These are phyloP conservation scores for Liquidambar formosana DNA, from an alignment of 164 flowering plant genomes.

Conservation along the genomic window DNA sequence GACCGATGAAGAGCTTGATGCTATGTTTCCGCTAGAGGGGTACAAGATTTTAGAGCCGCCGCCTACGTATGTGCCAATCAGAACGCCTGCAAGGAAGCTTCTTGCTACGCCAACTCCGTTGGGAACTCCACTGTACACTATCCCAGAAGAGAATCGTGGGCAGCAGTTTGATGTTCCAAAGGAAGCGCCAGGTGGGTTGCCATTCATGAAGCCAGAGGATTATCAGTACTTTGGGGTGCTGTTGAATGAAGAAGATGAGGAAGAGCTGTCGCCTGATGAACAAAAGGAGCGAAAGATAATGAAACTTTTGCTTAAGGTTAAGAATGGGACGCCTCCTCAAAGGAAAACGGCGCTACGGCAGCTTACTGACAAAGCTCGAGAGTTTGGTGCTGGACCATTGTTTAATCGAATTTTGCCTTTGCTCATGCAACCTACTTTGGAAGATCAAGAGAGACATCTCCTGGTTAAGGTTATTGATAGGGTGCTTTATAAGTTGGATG, in stretches of 20 bases:
- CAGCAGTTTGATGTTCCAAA: slow-evolving; percentile 96
- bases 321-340: slow-evolving; percentile 99
- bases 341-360: slow-evolving; percentile 96
- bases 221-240: slow-evolving; percentile 83
- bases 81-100: slow-evolving; percentile 98
- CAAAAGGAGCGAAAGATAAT: slow-evolving; percentile 97
- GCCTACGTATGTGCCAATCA: slow-evolving; percentile 85
- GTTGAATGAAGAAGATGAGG: slow-evolving; percentile 90
- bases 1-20: slow-evolving; percentile 97
- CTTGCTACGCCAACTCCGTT: slow-evolving; percentile 95
- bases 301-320: slow-evolving; percentile 95
- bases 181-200: slow-evolving; percentile 88
- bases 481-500: slow-evolving; percentile 94
- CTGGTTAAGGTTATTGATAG: slow-evolving; percentile 97
- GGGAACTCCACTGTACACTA: slow-evolving; percentile 81
- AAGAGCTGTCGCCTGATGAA: slow-evolving; percentile 87
- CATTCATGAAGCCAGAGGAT: slow-evolving; percentile 96
- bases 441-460: slow-evolving; percentile 98
- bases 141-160: slow-evolving; percentile 94
- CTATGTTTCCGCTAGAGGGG: slow-evolving; percentile 93
- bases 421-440: slow-evolving; percentile 97
- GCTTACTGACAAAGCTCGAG: slow-evolving; percentile 95
- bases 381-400: slow-evolving; percentile 95
- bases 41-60: slow-evolving; percentile 95
- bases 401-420: slow-evolving; percentile 87